Evolutionary conservation across 345 rosid species (phyloP).

Genomic region (Corymbia maculata): DNA sequence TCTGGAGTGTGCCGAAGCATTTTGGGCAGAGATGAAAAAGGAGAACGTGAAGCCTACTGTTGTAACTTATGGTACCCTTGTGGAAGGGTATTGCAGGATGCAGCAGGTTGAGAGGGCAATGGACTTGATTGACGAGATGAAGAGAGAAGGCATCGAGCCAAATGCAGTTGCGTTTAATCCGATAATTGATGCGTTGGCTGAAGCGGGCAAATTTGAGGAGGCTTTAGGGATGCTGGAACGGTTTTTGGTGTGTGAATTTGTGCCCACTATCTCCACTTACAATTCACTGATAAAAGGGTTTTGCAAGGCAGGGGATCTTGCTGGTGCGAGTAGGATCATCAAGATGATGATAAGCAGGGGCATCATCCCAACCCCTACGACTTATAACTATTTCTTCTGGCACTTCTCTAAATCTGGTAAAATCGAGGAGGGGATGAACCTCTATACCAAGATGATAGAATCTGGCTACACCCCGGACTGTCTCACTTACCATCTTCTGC

Average conservation of each 20-base stretch:
- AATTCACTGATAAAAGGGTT: constrained; percentile 74
- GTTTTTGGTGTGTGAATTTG: constrained; percentile 49
- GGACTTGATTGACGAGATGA: constrained; percentile 62
- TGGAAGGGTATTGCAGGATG: constrained; percentile 78
- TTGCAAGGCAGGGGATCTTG: constrained; percentile 66
- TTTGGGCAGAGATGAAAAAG: constrained; percentile 60
- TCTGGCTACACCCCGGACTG: constrained; percentile 63
- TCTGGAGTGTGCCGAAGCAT: constrained; percentile 57
- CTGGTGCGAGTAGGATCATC: constrained; percentile 60
- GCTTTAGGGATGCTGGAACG: constrained; percentile 60
- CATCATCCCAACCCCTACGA: constrained; percentile 54
- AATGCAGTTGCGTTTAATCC: constrained; percentile 59
- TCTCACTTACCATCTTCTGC: constrained; percentile 62
- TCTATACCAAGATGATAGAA: constrained; percentile 65
- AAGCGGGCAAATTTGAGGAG: constrained; percentile 64
- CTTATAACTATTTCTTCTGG: constrained; percentile 77
- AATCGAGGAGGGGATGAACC: constrained; percentile 69
- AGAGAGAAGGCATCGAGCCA: constrained; percentile 44
- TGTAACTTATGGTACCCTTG: constrained; percentile 72
- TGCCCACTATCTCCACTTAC: constrained; percentile 66
- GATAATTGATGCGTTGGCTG: constrained; percentile 70
- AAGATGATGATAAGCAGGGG: constrained; percentile 70
- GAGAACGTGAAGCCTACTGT: constrained; percentile 44
- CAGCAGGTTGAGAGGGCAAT: constrained; percentile 53
- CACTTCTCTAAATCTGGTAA: constrained; percentile 43